These are phyloP conservation scores for Suillus americanus DNA, from an alignment of 768 basidiomycete genomes.

Conservation along the genomic window DNA sequence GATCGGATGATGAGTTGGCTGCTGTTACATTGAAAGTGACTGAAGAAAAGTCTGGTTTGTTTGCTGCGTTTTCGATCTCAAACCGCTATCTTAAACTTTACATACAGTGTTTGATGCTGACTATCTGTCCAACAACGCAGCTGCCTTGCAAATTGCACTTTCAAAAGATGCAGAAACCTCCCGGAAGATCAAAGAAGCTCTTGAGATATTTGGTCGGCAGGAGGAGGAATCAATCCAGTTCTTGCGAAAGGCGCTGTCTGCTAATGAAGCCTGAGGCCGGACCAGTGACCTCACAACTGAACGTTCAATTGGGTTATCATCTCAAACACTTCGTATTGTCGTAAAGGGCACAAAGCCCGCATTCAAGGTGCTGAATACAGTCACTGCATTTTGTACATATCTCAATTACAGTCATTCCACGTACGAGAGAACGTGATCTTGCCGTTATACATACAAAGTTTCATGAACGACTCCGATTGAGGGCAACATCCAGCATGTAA, in stretches of 20 bases:
- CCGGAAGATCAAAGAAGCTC: slow-evolving; percentile 45
- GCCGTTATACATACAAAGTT: neutral
- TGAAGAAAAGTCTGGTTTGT: neutral
- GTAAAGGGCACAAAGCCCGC: neutral
- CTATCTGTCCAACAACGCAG: slow-evolving; percentile 36
- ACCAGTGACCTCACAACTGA: neutral
- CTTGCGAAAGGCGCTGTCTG: slow-evolving; percentile 12
- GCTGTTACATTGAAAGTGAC: neutral
- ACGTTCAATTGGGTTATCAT: neutral
- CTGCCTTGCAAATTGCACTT: slow-evolving; percentile 36
- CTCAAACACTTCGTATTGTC: neutral
- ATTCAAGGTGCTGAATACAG: neutral
- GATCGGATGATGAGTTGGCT: slow-evolving; percentile 10
- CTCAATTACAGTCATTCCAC: neutral
- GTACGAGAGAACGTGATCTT: neutral
- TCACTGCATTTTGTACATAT: neutral
- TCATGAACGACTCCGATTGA: neutral
- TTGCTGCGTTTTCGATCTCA: neutral
- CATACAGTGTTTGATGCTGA: slow-evolving; percentile 21
- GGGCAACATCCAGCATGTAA: neutral
- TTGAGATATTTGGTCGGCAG: slow-evolving; percentile 42
- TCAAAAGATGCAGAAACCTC: slow-evolving; percentile 37
- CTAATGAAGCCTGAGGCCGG: slow-evolving; percentile 1
- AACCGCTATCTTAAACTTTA: neutral
- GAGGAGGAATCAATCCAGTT: slow-evolving; percentile 41